Percentiles rank a stretch among this genome's conserved stretches.
phyloP scores from a whole-genome alignment of 2,329 filamentous ascomycete species.

The Diaporthe helianthi region DNA sequence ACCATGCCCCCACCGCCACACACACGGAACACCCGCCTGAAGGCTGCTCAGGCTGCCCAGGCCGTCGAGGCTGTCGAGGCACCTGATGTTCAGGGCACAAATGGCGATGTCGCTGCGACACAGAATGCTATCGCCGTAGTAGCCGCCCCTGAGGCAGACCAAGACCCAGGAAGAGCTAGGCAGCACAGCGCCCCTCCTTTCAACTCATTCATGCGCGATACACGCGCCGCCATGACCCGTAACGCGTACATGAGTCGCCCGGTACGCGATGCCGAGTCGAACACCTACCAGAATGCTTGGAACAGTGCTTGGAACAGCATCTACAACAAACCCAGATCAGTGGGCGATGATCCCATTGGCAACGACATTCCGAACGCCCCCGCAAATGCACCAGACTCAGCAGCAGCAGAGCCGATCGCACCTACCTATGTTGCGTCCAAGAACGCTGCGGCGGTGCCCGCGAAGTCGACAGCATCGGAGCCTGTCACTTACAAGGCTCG shows the following conservation, averaged over 20 bases:
- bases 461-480: not conserved
- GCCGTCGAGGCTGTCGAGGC: not conserved
- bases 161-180: not conserved
- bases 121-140: not conserved
- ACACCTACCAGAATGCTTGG: not conserved
- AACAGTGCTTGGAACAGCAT: not conserved
- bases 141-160: not conserved
- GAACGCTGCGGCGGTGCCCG: not conserved
- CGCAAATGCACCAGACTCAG: not conserved
- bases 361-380: not conserved
- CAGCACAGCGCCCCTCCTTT: conserved; percentile 1
- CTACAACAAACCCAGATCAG: not conserved
- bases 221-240: not conserved
- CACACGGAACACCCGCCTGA: conserved; percentile 19
- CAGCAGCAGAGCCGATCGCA: not conserved
- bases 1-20: not conserved
- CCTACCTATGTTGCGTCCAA: not conserved
- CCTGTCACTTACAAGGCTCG: not conserved
- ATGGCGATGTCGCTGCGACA: not conserved
- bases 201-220: conserved; percentile 14
- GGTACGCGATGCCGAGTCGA: not conserved
- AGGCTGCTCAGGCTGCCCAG: not conserved
- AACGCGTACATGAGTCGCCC: conserved; percentile 11
- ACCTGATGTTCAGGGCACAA: not conserved
- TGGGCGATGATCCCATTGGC: conserved; percentile 8